A percentile compares a stretch with the other conserved stretches of the same genome.
Conservation (phyloP, 192 early-diverging fungal genomes). For the Rhizophlyctis rosea region DNA sequence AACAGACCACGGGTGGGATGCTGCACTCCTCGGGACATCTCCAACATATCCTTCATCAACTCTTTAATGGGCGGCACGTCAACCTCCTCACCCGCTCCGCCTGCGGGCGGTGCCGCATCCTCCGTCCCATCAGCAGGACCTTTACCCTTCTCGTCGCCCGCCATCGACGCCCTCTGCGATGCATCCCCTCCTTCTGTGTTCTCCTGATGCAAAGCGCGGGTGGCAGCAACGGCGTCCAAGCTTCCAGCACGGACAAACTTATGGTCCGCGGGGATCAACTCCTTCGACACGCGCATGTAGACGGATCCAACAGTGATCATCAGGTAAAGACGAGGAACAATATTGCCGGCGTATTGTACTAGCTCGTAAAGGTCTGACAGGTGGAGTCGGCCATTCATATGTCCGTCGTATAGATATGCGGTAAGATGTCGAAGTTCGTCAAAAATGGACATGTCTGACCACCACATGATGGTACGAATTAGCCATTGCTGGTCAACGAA, state of each 20-base stretch:
- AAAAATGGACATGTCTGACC: conserved; percentile 92
- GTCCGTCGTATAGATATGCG: conserved; percentile 87
- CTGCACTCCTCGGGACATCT: conserved; percentile 98
- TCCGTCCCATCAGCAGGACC: background rate
- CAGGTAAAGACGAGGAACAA: conserved; percentile 96
- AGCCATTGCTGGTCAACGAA: background rate
- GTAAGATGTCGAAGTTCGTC: conserved; percentile 94
- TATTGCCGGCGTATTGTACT: conserved; percentile 97
- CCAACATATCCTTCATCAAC: conserved; percentile 98
- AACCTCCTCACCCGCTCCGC: conserved; percentile 26
- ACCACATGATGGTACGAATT: background rate
- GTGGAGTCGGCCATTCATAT: conserved; percentile 67
- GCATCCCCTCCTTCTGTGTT: too few relatives aligned
- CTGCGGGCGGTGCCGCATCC: background rate
- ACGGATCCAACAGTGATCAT: conserved; percentile 99
- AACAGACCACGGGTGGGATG: conserved; percentile 98
- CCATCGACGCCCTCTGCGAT: background rate
- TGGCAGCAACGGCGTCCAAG: background rate
- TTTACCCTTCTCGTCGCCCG: conserved; percentile 7
- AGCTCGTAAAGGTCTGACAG: conserved; percentile 94
- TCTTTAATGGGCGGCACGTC: conserved; percentile 89
- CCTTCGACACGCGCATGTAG: conserved; percentile 84
- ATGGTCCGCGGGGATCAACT: conserved; percentile 27
- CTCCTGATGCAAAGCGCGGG: conserved; percentile 4
- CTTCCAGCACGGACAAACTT: background rate